These are phyloP conservation scores for Kwoniella europaea DNA, from an alignment of 768 basidiomycete species.

Conservation along the genomic window DNA sequence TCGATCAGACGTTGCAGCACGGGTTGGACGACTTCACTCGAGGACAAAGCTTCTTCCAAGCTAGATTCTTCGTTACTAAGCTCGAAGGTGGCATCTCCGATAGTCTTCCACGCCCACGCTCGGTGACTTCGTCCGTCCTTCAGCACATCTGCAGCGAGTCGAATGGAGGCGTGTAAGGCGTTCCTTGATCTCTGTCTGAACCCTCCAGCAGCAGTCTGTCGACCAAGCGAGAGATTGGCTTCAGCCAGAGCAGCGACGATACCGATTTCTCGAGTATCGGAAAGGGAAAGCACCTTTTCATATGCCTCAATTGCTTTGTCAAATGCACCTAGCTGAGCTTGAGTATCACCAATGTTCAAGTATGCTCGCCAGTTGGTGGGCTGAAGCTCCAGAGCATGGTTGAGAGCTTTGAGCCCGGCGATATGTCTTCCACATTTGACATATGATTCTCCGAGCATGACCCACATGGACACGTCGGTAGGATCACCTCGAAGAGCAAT, in stretches of 20 bases:
- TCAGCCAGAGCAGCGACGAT: conserved; percentile 73
- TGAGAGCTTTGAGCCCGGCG: conserved; percentile 85
- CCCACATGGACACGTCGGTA: conserved; percentile 81
- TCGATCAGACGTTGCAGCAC: conserved; percentile 64
- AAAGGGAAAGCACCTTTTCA: conserved; percentile 63
- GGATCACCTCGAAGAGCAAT: conserved; percentile 79
- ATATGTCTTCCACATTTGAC: conserved; percentile 82
- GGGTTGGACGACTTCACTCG: conserved; percentile 34
- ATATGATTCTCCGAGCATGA: conserved; percentile 89
- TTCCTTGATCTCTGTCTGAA: conserved; percentile 75
- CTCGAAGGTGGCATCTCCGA: conserved; percentile 75
- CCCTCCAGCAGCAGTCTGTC: conserved; percentile 69
- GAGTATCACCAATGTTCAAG: conserved; percentile 84
- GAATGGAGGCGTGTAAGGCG: conserved; percentile 65
- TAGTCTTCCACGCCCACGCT: conserved; percentile 71
- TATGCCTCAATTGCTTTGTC: conserved; percentile 75
- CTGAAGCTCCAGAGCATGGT: conserved; percentile 72
- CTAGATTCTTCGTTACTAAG: conserved; percentile 67
- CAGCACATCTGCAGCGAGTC: conserved; percentile 33
- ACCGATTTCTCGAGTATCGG: conserved; percentile 70
- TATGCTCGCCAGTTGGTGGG: conserved; percentile 80
- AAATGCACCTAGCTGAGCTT: conserved; percentile 74
- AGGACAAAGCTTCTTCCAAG: conserved; percentile 45
- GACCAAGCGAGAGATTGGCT: conserved; percentile 73
- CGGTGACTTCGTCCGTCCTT: conserved; percentile 31